These are phyloP conservation scores for Phyllosticta capitalensis DNA, from an alignment of 2,329 filamentous ascomycete genomes.

Conservation along the genomic window DNA sequence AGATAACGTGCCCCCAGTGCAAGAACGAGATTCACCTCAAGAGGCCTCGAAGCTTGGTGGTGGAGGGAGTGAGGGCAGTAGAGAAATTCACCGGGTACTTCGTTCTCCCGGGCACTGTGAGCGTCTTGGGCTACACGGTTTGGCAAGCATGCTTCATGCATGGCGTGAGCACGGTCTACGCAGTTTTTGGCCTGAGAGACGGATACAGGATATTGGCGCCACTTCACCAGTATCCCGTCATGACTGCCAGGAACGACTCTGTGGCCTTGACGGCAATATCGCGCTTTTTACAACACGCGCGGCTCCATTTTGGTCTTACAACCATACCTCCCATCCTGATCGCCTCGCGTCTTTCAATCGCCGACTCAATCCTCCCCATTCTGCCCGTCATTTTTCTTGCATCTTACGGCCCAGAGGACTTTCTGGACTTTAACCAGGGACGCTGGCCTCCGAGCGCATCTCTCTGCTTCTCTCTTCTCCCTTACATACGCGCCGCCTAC, in stretches of 20 bases:
- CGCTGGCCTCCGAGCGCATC: slow-evolving; percentile 58
- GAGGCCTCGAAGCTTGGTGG: slow-evolving; percentile 62
- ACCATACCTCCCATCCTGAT: slow-evolving; percentile 60
- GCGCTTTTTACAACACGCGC: slow-evolving; percentile 33
- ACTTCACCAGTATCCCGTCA: slow-evolving; percentile 24
- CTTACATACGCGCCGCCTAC: slow-evolving; percentile 56
- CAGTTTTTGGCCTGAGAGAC: slow-evolving; percentile 57
- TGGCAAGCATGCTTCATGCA: slow-evolving; percentile 41
- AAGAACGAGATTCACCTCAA: slow-evolving; percentile 69
- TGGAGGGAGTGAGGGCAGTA: slow-evolving; percentile 54
- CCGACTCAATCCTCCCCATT: slow-evolving; percentile 54
- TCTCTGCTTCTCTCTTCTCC: slow-evolving; percentile 56
- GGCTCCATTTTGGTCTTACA: slow-evolving; percentile 51
- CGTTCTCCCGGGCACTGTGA: slow-evolving; percentile 55
- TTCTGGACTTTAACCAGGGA: slow-evolving; percentile 38
- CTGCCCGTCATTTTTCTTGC: slow-evolving; percentile 54
- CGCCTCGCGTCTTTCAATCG: slow-evolving; percentile 49
- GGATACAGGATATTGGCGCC: slow-evolving; percentile 45
- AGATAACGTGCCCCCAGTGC: slow-evolving; percentile 80
- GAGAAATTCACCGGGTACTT: slow-evolving; percentile 49
- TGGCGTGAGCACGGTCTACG: slow-evolving; percentile 53
- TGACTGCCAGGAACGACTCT: slow-evolving; percentile 23
- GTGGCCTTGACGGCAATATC: slow-evolving; percentile 21
- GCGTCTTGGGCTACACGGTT: slow-evolving; percentile 40
- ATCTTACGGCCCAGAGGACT: slow-evolving; percentile 37